Evolutionary conservation across 2,329 filamentous ascomycete species (phyloP).

Genomic region (Epichloe coenophiala): DNA sequence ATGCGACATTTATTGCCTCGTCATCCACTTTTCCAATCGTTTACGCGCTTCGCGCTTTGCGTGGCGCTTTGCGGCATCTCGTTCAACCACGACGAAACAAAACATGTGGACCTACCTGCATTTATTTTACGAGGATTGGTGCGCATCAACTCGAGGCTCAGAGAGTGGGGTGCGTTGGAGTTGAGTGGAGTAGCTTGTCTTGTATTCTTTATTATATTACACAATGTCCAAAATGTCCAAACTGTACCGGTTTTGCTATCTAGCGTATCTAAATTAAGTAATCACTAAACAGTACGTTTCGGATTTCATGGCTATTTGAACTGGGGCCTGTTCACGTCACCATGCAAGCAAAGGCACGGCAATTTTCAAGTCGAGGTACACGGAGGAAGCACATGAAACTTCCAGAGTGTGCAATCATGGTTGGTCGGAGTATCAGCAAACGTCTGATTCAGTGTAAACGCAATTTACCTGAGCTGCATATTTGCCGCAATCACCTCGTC

Average conservation of each 20-base stretch:
- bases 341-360: too few relatives aligned
- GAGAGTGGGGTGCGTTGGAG: neutral
- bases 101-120: neutral
- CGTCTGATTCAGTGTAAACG: neutral
- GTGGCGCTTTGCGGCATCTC: too few relatives aligned
- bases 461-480: constrained; percentile 14
- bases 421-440: neutral
- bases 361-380: too few relatives aligned
- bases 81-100: neutral
- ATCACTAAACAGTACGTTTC: too few relatives aligned
- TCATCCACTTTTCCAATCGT: neutral
- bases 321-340: too few relatives aligned
- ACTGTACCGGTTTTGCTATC: too few relatives aligned
- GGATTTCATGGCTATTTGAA: too few relatives aligned
- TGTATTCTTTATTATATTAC: too few relatives aligned
- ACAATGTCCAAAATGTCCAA: too few relatives aligned
- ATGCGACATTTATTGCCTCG: neutral
- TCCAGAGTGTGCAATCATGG: neutral
- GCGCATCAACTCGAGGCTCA: neutral
- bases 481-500: constrained; percentile 28
- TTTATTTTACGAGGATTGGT: neutral
- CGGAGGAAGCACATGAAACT: neutral
- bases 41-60: too few relatives aligned
- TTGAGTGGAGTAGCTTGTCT: too few relatives aligned
- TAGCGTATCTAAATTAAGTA: too few relatives aligned